Percentiles rank a stretch among this genome's conserved stretches.
Evolutionary conservation across 257 asterid species (phyloP).

Genomic region (Nicotiana benthamiana): DNA sequence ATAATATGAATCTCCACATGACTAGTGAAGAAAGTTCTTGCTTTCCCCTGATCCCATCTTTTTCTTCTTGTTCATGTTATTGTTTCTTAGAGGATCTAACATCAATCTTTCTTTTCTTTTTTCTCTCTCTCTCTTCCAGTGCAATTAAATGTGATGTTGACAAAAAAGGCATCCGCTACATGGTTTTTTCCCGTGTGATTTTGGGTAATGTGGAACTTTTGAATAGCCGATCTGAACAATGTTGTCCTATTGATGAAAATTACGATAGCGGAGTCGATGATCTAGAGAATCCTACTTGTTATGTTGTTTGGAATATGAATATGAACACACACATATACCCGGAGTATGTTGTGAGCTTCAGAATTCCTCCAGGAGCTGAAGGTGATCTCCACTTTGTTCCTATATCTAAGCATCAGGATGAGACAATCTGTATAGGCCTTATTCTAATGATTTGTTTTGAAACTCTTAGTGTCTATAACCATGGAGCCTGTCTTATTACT

Average conservation of each 20-base stretch:
- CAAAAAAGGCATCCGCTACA: constrained; percentile 62
- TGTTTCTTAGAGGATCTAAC: constrained; percentile 1
- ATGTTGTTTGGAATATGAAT: constrained; percentile 80
- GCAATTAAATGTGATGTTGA: constrained; percentile 52
- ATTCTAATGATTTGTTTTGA: not conserved
- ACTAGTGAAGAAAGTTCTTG: not conserved
- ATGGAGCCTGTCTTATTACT: not conserved
- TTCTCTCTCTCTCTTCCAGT: not conserved
- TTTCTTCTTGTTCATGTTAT: not conserved
- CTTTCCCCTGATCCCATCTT: not conserved
- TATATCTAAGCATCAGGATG: not conserved
- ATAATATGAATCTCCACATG: not conserved
- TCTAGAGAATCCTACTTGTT: constrained; percentile 54
- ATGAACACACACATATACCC: constrained; percentile 72
- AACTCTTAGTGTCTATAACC: not conserved
- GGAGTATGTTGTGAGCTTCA: constrained; percentile 74
- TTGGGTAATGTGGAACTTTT: constrained; percentile 69
- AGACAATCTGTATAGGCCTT: not conserved
- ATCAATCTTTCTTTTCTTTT: not conserved
- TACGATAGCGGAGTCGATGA: constrained; percentile 89
- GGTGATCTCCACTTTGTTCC: constrained; percentile 26
- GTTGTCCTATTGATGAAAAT: constrained; percentile 73
- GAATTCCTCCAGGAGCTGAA: constrained; percentile 48
- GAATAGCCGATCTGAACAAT: constrained; percentile 62
- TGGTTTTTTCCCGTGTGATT: constrained; percentile 49